These are phyloP conservation scores for Backusella tuberculispora DNA, from an alignment of 192 early-diverging fungal species.

Conservation along the genomic window DNA sequence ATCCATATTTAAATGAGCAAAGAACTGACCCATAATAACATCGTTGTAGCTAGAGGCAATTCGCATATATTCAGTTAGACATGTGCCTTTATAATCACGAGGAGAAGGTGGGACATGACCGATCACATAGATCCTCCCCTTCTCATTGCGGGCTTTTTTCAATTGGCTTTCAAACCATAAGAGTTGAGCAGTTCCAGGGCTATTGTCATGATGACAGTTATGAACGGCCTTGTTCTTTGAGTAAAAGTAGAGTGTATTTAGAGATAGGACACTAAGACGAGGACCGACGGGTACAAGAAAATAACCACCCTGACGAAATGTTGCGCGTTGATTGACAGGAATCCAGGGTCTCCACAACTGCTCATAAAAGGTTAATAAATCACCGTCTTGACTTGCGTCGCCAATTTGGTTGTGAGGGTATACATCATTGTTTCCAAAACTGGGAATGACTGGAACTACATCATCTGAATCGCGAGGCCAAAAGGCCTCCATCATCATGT, in stretches of 20 bases:
- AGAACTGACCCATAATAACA: slow-evolving; percentile 27
- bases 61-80: slow-evolving; percentile 27
- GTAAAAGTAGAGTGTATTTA: slow-evolving; percentile 47
- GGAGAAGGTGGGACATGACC: slow-evolving; percentile 43
- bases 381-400: slow-evolving; percentile 12
- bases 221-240: slow-evolving; percentile 30
- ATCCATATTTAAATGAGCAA: slow-evolving; percentile 38
- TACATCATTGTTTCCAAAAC: slow-evolving; percentile 73
- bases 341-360: slow-evolving; percentile 59
- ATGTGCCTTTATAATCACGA: slow-evolving; percentile 26
- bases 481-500: slow-evolving; percentile 49
- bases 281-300: slow-evolving; percentile 52
- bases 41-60: slow-evolving; percentile 21
- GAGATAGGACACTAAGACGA: slow-evolving; percentile 53
- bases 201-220: slow-evolving; percentile 27
- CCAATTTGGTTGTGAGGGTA: slow-evolving; percentile 61
- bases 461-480: slow-evolving; percentile 16
- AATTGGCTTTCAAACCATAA: slow-evolving; percentile 36
- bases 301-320: slow-evolving; percentile 62
- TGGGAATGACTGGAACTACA: slow-evolving; percentile 49
- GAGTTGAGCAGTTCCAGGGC: slow-evolving; percentile 25
- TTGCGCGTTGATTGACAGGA: slow-evolving; percentile 49
- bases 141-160: slow-evolving; percentile 19
- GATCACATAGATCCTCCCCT: slow-evolving; percentile 29
- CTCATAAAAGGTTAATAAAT: slow-evolving; percentile 44